These are phyloP conservation scores for Tolypocladium ovalisporum DNA, from an alignment of 2,329 filamentous ascomycete species.

Conservation along the genomic window DNA sequence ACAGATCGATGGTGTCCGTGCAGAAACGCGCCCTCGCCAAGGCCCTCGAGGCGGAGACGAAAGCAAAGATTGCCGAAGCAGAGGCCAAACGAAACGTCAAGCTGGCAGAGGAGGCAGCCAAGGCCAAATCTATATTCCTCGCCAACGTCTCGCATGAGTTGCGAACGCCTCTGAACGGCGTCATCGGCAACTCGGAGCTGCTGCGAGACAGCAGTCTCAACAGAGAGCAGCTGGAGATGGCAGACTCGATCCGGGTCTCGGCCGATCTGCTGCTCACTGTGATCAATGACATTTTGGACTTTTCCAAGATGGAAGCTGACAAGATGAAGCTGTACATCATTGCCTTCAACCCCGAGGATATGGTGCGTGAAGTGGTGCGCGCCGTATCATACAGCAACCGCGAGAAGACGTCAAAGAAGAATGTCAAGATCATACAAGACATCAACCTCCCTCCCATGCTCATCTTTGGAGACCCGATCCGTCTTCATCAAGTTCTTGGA, in stretches of 20 bases:
- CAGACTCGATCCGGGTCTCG: constrained; percentile 76
- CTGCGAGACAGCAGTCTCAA: constrained; percentile 65
- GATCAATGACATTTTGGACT: constrained; percentile 94
- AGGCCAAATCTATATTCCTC: constrained; percentile 72
- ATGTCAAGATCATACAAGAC: constrained; percentile 55
- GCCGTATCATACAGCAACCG: constrained; percentile 56
- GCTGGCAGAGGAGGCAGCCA: constrained; percentile 72
- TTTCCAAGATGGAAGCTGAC: constrained; percentile 86
- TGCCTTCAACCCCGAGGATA: constrained; percentile 55
- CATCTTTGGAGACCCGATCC: constrained; percentile 55
- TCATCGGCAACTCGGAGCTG: constrained; percentile 81
- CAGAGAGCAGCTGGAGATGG: constrained; percentile 71
- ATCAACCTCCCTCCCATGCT: constrained; percentile 67
- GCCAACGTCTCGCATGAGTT: constrained; percentile 75
- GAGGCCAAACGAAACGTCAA: constrained; percentile 71
- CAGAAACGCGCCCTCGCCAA: constrained; percentile 65
- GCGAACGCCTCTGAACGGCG: constrained; percentile 73
- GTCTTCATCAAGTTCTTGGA: constrained; percentile 58
- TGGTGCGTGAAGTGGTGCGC: constrained; percentile 55
- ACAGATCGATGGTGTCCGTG: constrained; percentile 65
- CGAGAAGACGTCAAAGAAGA: constrained; percentile 50
- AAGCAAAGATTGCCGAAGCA: constrained; percentile 66
- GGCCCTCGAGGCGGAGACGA: constrained; percentile 61
- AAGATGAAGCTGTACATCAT: constrained; percentile 72
- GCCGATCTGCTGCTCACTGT: constrained; percentile 81